Conservation (phyloP, 352 stramenopile species). For the Phytopythium oedochilum region DNA sequence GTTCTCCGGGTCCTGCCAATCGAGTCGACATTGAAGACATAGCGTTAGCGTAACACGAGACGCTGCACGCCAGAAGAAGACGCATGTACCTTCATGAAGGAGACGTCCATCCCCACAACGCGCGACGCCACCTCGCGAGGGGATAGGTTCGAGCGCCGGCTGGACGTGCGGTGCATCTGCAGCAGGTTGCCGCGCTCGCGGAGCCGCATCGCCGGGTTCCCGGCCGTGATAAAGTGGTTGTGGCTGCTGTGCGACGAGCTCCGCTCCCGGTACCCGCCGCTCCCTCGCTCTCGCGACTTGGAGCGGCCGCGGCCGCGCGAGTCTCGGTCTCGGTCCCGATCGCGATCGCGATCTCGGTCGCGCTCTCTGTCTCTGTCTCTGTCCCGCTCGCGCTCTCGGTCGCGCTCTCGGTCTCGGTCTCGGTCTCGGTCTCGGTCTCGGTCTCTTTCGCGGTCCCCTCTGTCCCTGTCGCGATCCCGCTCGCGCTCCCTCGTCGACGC, state of each 20-base stretch:
- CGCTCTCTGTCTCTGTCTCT: slow-evolving; percentile 23
- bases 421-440: slow-evolving; percentile 28
- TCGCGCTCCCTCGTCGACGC: slow-evolving; percentile 29
- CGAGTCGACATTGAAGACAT: too few species aligned
- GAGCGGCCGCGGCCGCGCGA: slow-evolving; percentile 29
- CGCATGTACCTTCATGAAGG: slow-evolving; percentile 63
- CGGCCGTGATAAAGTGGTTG: slow-evolving; percentile 36
- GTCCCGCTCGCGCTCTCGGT: slow-evolving; percentile 13
- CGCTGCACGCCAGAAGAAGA: neutral
- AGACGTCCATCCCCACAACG: slow-evolving; percentile 60
- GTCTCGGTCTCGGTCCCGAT: slow-evolving; percentile 26
- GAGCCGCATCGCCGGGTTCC: slow-evolving; percentile 46
- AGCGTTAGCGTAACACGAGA: slow-evolving; percentile 1
- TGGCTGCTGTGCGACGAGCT: slow-evolving; percentile 17
- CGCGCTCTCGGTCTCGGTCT: slow-evolving; percentile 20
- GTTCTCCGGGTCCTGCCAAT: slow-evolving; percentile 46
- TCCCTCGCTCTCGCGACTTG: slow-evolving; percentile 27
- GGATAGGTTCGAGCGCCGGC: slow-evolving; percentile 38
- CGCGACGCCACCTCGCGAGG: slow-evolving; percentile 42
- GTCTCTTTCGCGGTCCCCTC: slow-evolving; percentile 22
- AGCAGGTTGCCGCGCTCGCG: slow-evolving; percentile 72
- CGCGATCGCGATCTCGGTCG: slow-evolving; percentile 19
- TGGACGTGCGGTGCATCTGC: slow-evolving; percentile 65
- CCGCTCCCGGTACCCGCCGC: slow-evolving; percentile 9
- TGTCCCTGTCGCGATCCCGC: slow-evolving; percentile 13